A percentile compares a stretch with the other conserved stretches of the same genome.
phyloP scores from a whole-genome alignment of 176 grass and related monocot genomes.

The Saccharum officinarum region DNA sequence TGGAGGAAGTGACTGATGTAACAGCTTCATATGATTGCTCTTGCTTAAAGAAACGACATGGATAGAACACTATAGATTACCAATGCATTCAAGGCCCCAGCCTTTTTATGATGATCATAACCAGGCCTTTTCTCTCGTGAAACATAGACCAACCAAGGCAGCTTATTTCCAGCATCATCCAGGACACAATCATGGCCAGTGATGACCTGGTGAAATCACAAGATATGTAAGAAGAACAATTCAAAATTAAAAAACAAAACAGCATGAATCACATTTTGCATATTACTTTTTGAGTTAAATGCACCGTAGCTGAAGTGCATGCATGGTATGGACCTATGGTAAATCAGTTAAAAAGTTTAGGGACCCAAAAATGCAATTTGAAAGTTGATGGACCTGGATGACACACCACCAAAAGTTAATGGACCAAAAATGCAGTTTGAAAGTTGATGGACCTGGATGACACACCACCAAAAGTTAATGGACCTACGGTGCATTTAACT shows the following conservation, averaged over 20 bases:
- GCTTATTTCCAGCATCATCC: slow-evolving; percentile 35
- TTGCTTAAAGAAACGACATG: not conserved
- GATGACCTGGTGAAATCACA: slow-evolving; percentile 20
- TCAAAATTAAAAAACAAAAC: not conserved
- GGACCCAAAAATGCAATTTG: no score
- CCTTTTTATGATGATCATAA: slow-evolving; percentile 32
- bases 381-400: no score
- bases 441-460: no score
- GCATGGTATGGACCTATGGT: no score
- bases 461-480: no score
- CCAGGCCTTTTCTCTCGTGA: slow-evolving; percentile 41
- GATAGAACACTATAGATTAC: not conserved
- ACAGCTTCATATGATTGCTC: not conserved
- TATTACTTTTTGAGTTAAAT: no score
- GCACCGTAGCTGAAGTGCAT: no score
- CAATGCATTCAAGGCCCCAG: slow-evolving; percentile 34
- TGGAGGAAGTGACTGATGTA: not conserved
- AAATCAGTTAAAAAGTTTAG: no score
- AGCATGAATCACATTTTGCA: not conserved
- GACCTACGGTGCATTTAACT: no score
- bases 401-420: no score
- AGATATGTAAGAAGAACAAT: not conserved
- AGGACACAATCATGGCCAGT: slow-evolving; percentile 34
- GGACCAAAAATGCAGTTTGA: no score
- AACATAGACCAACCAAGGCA: slow-evolving; percentile 37